Conservation (phyloP, 768 basidiomycete species). For the Pisolithus microcarpus region DNA sequence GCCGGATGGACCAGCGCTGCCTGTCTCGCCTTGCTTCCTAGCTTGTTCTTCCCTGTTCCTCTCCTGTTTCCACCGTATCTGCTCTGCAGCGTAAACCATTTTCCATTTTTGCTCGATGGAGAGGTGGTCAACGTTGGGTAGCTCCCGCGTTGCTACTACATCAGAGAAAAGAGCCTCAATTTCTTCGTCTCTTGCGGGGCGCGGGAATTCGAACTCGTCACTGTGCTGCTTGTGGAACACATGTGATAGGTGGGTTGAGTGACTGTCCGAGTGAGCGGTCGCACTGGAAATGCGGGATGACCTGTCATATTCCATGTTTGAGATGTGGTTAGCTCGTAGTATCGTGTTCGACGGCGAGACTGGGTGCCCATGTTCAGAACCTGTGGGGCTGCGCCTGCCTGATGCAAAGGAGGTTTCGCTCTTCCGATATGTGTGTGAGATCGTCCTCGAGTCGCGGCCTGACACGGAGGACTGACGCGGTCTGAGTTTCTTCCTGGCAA, state of each 20-base stretch:
- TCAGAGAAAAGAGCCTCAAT: slow-evolving; percentile 78
- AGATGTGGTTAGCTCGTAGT: slow-evolving; percentile 45
- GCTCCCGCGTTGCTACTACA: slow-evolving; percentile 62
- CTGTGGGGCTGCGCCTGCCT: slow-evolving; percentile 41
- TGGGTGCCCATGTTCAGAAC: slow-evolving; percentile 49
- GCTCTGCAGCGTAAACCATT: slow-evolving; percentile 79
- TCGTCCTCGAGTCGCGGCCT: slow-evolving; percentile 30
- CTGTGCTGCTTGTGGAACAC: slow-evolving; percentile 46
- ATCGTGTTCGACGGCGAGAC: slow-evolving; percentile 28
- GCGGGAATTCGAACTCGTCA: slow-evolving; percentile 65
- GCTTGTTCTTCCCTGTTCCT: slow-evolving; percentile 56
- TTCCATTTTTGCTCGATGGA: slow-evolving; percentile 86
- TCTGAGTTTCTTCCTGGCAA: slow-evolving; percentile 53
- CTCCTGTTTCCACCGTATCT: slow-evolving; percentile 71
- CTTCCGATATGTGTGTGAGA: slow-evolving; percentile 31
- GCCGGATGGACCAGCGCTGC: slow-evolving; percentile 44
- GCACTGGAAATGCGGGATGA: slow-evolving; percentile 51
- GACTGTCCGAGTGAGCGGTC: slow-evolving; percentile 39
- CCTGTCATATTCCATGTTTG: slow-evolving; percentile 46
- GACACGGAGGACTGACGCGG: slow-evolving; percentile 60
- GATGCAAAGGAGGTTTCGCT: slow-evolving; percentile 54
- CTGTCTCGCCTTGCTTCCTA: slow-evolving; percentile 52
- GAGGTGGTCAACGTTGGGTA: slow-evolving; percentile 50
- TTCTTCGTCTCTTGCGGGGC: slow-evolving; percentile 69
- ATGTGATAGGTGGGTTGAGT: slow-evolving; percentile 38